Evolutionary conservation across 2,329 filamentous ascomycete genomes (phyloP).

Genomic region (Ciborinia camelliae): DNA sequence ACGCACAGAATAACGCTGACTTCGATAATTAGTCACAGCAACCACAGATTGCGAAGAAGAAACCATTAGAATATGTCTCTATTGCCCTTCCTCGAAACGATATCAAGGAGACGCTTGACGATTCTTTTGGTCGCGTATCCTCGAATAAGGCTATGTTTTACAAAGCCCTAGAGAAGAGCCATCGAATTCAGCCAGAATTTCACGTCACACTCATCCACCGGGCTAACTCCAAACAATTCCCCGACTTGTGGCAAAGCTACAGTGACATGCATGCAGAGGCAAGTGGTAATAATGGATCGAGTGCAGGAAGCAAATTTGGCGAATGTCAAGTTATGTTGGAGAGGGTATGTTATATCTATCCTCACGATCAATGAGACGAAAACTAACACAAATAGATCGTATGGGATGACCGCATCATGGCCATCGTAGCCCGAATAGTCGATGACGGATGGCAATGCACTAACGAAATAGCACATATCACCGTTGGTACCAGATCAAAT

Average conservation of each 20-base stretch:
- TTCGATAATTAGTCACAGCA: slow-evolving; percentile 19
- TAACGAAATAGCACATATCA: slow-evolving; percentile 82
- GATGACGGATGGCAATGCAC: slow-evolving; percentile 64
- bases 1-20: slow-evolving; percentile 3
- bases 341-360: slow-evolving; percentile 43
- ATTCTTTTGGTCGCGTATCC: slow-evolving; percentile 58
- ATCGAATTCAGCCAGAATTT: slow-evolving; percentile 79
- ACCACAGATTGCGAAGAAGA: slow-evolving; percentile 43
- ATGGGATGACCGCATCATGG: slow-evolving; percentile 86
- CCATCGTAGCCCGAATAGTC: slow-evolving; percentile 75
- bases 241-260: slow-evolving; percentile 75
- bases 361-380: neutral
- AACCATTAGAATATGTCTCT: slow-evolving; percentile 61
- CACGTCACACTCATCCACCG: slow-evolving; percentile 94
- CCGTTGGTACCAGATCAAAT: slow-evolving; percentile 73
- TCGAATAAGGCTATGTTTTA: slow-evolving; percentile 64
- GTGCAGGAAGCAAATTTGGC: slow-evolving; percentile 51
- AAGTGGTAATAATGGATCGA: slow-evolving; percentile 13
- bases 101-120: slow-evolving; percentile 60
- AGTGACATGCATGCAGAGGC: slow-evolving; percentile 51
- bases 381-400: slow-evolving; percentile 53
- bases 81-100: slow-evolving; percentile 52
- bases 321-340: slow-evolving; percentile 62
- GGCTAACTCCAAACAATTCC: slow-evolving; percentile 55
- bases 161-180: slow-evolving; percentile 66